Base-by-base conservation (phyloP, 2,329 filamentous ascomycete species). In the Balansia obtecta region DNA sequence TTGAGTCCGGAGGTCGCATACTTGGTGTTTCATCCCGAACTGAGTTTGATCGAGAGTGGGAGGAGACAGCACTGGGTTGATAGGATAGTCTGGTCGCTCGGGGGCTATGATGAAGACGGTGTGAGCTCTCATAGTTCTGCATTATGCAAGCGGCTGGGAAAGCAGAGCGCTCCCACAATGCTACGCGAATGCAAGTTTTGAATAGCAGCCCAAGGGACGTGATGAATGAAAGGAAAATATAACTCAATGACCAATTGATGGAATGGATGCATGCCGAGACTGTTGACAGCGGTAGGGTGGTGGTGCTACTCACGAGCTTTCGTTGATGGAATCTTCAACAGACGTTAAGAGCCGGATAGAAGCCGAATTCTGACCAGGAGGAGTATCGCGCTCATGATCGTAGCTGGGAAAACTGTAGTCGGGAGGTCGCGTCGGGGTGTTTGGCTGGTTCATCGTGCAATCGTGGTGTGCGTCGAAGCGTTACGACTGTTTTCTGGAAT, bases 311-410 rank as follows among this genome's bases (percentile, higher is more conserved):
- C 82, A 82, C 78, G 74, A 70, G 61, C 70, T 67, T 50, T 55
- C 71, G 66, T 67, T 68, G 58, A 61, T 56, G n/a, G 73, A 66
- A 45, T 81, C 79, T 60, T 83, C 80, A 63, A 80, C 71, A 7
- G 78, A 82, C 48, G 79, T 83, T 66, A 84, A 68, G 58, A 84
- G 68, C 58, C 80, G 73, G 50, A 83, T 73, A 54, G 73, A 76
- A 34, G 79, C 72, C 43, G 71, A 65, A 60, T 74, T 75, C 50
- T 71, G 67, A 52, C 70, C 68, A 39, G 68, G 68, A 16, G 71
- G 70, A 30, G 70, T 73, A 55, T 71, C 67, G 56, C 75, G 67
- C 27, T 79, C 75, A 49, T 79, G 75, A 58, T 77, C 73, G 60
- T 83, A 82, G 49, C 65, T 65, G 18, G 75, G 75, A 49, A 79